These are phyloP conservation scores for Yarrowia keelungensis DNA, from an alignment of 805 yeast genomes.

Conservation along the genomic window DNA sequence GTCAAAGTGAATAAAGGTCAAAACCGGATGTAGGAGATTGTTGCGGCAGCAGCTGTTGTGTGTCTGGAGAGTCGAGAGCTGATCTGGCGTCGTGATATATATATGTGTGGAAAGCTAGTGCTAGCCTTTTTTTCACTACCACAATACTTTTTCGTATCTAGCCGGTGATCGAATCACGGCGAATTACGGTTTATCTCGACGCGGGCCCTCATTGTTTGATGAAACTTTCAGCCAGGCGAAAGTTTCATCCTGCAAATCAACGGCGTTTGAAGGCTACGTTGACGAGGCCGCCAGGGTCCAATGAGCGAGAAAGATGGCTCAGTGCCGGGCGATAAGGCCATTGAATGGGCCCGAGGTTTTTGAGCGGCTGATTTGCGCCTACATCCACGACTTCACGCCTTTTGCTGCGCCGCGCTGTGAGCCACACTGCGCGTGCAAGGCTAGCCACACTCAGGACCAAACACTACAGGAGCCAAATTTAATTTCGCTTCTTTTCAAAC, in stretches of 20 bases:
- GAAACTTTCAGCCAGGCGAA: constrained; percentile 3
- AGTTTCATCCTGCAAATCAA: constrained; percentile 14
- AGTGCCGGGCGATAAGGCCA: neutral
- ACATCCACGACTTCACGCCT: neutral
- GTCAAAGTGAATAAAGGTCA: constrained; percentile 37
- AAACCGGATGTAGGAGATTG: constrained; percentile 25
- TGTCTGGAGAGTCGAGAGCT: constrained; percentile 12
- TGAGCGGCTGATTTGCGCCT: neutral
- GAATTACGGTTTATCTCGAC: constrained; percentile 2
- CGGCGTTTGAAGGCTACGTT: constrained; percentile 1
- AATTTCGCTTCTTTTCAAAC: constrained; percentile 4
- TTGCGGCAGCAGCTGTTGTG: constrained; percentile 31
- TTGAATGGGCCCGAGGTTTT: neutral
- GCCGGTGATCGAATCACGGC: constrained; percentile 35
- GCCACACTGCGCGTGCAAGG: constrained; percentile 7
- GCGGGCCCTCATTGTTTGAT: constrained; percentile 25
- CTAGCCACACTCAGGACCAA: constrained; percentile 25
- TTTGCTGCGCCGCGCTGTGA: constrained; percentile 10
- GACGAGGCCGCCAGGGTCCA: neutral
- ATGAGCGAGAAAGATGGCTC: neutral
- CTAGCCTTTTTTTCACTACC: constrained; percentile 5
- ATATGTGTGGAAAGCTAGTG: constrained; percentile 11
- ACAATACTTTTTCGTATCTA: constrained; percentile 25
- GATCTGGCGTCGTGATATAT: constrained; percentile 27
- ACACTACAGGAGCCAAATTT: constrained; percentile 17